Conservation (phyloP, 1,284 basidiomycete genomes). For the Phellinidium pouzarii region DNA sequence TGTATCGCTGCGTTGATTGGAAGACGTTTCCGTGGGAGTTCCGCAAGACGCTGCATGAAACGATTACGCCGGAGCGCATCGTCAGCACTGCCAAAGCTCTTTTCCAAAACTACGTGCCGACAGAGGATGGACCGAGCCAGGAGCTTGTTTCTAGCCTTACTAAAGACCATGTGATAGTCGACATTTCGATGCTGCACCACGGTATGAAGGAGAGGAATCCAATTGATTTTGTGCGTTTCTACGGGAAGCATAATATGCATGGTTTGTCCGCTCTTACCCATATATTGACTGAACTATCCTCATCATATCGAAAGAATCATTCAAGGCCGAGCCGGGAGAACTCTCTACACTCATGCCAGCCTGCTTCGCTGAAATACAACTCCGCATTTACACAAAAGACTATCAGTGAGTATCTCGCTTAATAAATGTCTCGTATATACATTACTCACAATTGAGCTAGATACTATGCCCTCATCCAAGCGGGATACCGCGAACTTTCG, state of each 20-base stretch:
- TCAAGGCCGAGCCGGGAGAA: slow-evolving; percentile 44
- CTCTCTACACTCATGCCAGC: slow-evolving; percentile 57
- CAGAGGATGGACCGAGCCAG: slow-evolving; percentile 22
- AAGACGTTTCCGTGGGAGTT: slow-evolving; percentile 51
- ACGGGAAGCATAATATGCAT: slow-evolving; percentile 57
- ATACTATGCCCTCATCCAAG: slow-evolving; percentile 54
- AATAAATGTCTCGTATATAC: background rate
- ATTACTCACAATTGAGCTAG: slow-evolving; percentile 24
- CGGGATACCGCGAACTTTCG: slow-evolving; percentile 55
- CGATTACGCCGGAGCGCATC: slow-evolving; percentile 49
- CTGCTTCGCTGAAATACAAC: slow-evolving; percentile 54
- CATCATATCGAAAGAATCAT: slow-evolving; percentile 7
- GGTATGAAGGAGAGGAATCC: slow-evolving; percentile 70
- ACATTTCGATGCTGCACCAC: slow-evolving; percentile 58
- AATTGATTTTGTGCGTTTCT: slow-evolving; percentile 61
- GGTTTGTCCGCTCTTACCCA: slow-evolving; percentile 33
- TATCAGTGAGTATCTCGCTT: slow-evolving; percentile 29
- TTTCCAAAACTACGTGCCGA: slow-evolving; percentile 14
- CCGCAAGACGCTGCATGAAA: slow-evolving; percentile 31
- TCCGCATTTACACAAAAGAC: slow-evolving; percentile 65
- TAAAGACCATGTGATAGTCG: slow-evolving; percentile 54
- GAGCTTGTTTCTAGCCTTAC: slow-evolving; percentile 33
- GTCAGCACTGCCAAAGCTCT: slow-evolving; percentile 40
- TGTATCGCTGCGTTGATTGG: slow-evolving; percentile 66
- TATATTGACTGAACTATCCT: background rate